phyloP scores from a whole-genome alignment of 1,139 yeast genomes.

The Nadsonia starkeyi-henricii region DNA sequence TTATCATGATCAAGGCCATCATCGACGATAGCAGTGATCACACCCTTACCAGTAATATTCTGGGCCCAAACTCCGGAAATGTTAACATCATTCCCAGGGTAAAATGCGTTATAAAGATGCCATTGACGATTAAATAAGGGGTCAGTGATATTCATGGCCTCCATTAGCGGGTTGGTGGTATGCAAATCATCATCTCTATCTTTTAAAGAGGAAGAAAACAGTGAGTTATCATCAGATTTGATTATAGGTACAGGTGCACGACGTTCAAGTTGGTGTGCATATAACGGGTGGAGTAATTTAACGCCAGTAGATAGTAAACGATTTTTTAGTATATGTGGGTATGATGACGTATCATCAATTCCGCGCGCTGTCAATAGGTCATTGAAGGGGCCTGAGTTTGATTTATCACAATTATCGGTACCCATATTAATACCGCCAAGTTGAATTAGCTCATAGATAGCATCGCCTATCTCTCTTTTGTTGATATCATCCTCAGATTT shows the following conservation, averaged over 20 bases:
- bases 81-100: constrained; percentile 76
- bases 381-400: background rate
- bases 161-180: constrained; percentile 18
- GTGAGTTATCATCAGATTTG: background rate
- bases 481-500: background rate
- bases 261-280: constrained; percentile 12
- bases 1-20: constrained; percentile 84
- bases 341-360: background rate
- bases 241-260: constrained; percentile 12
- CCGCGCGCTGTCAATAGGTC: background rate
- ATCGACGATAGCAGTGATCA: constrained; percentile 71
- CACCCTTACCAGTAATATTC: constrained; percentile 71
- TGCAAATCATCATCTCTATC: constrained; percentile 10
- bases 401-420: background rate
- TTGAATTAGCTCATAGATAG: constrained; percentile 5
- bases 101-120: constrained; percentile 66
- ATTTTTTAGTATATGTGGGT: background rate
- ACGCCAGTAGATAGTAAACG: constrained; percentile 8
- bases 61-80: constrained; percentile 77
- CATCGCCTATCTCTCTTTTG: constrained; percentile 1
- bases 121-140: constrained; percentile 77
- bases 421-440: constrained; percentile 7
- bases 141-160: constrained; percentile 55
- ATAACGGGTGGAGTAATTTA: constrained; percentile 13
- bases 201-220: constrained; percentile 2